Evolutionary conservation across 805 yeast genomes (phyloP).

Genomic region (Gaillardinia entomophila): DNA sequence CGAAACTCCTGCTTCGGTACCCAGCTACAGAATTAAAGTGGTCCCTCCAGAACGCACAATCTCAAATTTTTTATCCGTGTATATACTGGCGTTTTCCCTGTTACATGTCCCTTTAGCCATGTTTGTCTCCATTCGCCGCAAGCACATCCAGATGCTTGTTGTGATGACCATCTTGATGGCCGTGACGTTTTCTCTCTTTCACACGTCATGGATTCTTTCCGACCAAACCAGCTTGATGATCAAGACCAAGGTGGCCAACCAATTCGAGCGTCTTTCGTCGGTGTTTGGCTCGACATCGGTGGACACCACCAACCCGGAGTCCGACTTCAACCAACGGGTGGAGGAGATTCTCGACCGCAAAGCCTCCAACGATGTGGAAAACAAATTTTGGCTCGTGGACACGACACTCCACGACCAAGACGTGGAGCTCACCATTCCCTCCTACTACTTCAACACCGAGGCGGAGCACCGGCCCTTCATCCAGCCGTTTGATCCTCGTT

Average conservation of each 20-base stretch:
- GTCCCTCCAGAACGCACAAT: no score
- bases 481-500: slow-evolving; percentile 21
- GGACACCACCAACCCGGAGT: not conserved
- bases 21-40: no score
- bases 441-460: slow-evolving; percentile 4
- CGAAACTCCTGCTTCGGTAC: no score
- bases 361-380: slow-evolving; percentile 12
- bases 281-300: not conserved
- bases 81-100: no score
- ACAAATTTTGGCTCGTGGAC: slow-evolving; percentile 18
- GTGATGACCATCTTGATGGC: not conserved
- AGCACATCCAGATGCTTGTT: not conserved
- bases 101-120: no score
- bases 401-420: slow-evolving; percentile 3
- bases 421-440: slow-evolving; percentile 6
- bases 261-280: not conserved
- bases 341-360: not conserved
- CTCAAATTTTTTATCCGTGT: no score
- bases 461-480: slow-evolving; percentile 9
- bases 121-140: not conserved
- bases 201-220: not conserved
- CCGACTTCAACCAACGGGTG: not conserved
- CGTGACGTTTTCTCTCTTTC: not conserved
- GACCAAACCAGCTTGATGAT: not conserved
- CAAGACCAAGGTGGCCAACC: not conserved